phyloP scores from a whole-genome alignment of 2,329 filamentous ascomycete genomes.

The Malbranchea zuffiana region DNA sequence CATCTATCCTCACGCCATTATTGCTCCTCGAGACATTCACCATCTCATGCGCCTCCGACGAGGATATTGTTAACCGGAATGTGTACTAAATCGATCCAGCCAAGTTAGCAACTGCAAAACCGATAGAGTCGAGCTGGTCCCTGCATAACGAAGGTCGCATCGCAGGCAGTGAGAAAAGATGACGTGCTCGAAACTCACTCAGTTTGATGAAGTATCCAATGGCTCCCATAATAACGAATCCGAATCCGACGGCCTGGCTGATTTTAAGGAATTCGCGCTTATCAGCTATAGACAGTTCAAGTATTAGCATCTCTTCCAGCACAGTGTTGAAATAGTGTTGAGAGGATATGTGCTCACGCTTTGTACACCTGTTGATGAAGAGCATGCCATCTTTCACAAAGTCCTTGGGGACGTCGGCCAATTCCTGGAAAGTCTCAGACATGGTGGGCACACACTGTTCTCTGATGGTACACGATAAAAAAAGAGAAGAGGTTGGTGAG shows the following conservation, averaged over 20 bases:
- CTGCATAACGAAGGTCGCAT: background rate
- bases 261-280: constrained; percentile 52
- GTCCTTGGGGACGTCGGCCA: constrained; percentile 48
- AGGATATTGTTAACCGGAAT: constrained; percentile 43
- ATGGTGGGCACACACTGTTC: constrained; percentile 25
- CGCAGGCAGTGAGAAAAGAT: background rate
- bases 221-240: constrained; percentile 50
- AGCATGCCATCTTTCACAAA: constrained; percentile 42
- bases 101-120: background rate
- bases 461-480: background rate
- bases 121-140: background rate
- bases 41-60: constrained; percentile 35
- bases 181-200: constrained; percentile 38
- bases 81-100: constrained; percentile 28
- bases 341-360: constrained; percentile 29
- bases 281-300: constrained; percentile 38
- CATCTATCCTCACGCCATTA: too few species aligned
- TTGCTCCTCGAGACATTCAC: too few species aligned
- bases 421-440: constrained; percentile 50
- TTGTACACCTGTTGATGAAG: constrained; percentile 40
- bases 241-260: constrained; percentile 49
- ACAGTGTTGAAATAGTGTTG: constrained; percentile 7
- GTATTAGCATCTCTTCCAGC: constrained; percentile 9
- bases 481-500: background rate
- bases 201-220: constrained; percentile 52